Evolutionary conservation across 2,329 filamentous ascomycete genomes (phyloP), one percentile per base, ranked within the genome.

Genomic region (Penicillium occitanis): DNA sequence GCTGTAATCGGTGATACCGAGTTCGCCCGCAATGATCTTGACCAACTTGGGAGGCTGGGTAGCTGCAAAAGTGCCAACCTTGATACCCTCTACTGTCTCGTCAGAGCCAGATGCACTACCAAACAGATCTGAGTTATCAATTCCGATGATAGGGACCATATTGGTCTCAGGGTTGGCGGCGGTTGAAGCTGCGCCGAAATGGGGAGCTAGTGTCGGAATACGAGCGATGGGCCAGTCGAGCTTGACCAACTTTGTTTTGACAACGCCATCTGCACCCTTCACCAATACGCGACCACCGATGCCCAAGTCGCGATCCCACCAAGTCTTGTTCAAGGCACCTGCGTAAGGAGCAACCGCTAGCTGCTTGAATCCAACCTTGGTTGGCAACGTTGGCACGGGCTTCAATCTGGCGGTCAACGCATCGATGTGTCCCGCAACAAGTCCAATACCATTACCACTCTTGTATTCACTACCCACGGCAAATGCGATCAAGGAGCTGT

Each of bases 251-350:
- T 89, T 91, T 35, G 87, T 88, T 25, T 86, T 84, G 42, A 96
- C 92, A 84, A 94, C 96, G 70, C 90, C 90, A 2, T 87, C 86
- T 58, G 83, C 80, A 71, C 97, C 89, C 69, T 89, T 91, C 55
- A 98, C 89, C 59, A 98, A 84, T 3, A 98, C 94, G 53, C 93
- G 86, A 46, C 95, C 95, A 69, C 93, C 95, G 72, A 98, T 91
- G 70, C 91, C 90, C 61, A 99, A 85, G 77, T 99, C 95, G 44
- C 95, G 88, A 78, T 98, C 95, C 94, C 93, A 98, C 95, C 95
- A 98, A 0, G 95, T 98, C 69, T 85, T 84, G 75, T 93, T 95
- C 68, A 98, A 81, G 1, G 84, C 93, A 61, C 95, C 94, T 10
- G 93, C 94, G 76, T 98, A 99, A 0, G 91, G 95, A 2, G 95